Base-by-base conservation (phyloP, 192 early-diverging fungal species). In the Coemansia sp. region DNA sequence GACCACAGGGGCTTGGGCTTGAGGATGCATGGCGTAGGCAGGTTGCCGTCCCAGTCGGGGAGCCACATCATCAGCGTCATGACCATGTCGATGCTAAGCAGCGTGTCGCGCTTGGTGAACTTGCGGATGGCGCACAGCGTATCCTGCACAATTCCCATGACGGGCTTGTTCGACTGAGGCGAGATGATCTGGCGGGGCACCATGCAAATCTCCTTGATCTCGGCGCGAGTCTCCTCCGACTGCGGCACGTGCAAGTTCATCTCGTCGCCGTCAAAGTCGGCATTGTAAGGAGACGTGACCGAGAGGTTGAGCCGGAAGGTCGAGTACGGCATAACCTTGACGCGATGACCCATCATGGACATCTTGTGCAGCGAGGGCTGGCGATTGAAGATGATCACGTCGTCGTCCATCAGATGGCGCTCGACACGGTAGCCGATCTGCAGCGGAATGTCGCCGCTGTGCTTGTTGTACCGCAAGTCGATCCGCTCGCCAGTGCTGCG, bases 141-240 rank as follows among this genome's bases (percentile, higher is more conserved):
- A 72, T 99, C 98, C 83, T 99, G 98, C 35, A 99, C 98, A 81
- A 99, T 99, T 71, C 98, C 98, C 98, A 99, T 99, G 69, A 96
- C 94, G 3, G 98, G 98, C 60, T 93, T 93, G 84, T 98, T 97
- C 39, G 94, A 93, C 82, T 99, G 95, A 3, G 98, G 96, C 31
- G 95, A 94, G 4, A 99, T 89, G 74, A 99, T 95, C 83, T 98
- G 95, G 70, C 90, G 91, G 6, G 97, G 96, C 7, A 99, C 97
- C 94, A 97, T 96, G 83, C 96, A 98, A 59, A 99, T 89, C 84
- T 98, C 94, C 64, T 87, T 87, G 54, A 99, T 88, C 80, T 99
- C 97, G 17, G 97, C 96, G 37, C 93, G 90, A 11, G 95, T 95
- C 84, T 98, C 94, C 47, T 96, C 90, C 10, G 96, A 96, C 79